phyloP scores from a whole-genome alignment of 495 filamentous ascomycete genomes.

The Staphylotrichum longicolle region DNA sequence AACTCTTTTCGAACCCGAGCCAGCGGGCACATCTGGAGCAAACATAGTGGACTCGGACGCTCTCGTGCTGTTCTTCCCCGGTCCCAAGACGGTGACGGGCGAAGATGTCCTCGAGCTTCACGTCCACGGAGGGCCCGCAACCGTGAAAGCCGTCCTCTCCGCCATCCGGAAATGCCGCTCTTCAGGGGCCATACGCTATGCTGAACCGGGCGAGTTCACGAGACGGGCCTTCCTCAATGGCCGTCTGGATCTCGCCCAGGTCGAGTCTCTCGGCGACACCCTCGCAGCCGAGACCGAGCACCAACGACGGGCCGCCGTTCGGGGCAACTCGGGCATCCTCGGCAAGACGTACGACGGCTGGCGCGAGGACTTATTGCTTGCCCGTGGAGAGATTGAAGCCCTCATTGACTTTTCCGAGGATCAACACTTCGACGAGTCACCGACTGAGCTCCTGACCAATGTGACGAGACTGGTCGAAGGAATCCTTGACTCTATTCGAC shows the following conservation, averaged over 20 bases:
- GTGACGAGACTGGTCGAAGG: slow-evolving; percentile 61
- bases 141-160: slow-evolving; percentile 76
- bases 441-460: slow-evolving; percentile 63
- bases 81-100: slow-evolving; percentile 80
- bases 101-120: slow-evolving; percentile 92
- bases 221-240: slow-evolving; percentile 86
- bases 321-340: slow-evolving; percentile 66
- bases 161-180: slow-evolving; percentile 59
- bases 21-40: slow-evolving; percentile 26
- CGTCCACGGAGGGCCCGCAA: slow-evolving; percentile 87
- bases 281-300: slow-evolving; percentile 89
- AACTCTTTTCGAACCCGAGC: slow-evolving; percentile 65
- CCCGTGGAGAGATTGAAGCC: slow-evolving; percentile 88
- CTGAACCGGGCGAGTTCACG: slow-evolving; percentile 95
- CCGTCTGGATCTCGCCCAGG: slow-evolving; percentile 83
- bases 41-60: slow-evolving; percentile 76
- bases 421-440: slow-evolving; percentile 92
- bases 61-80: slow-evolving; percentile 83
- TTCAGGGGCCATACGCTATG: slow-evolving; percentile 63
- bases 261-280: slow-evolving; percentile 85
- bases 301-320: slow-evolving; percentile 81
- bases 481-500: slow-evolving; percentile 59
- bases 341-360: slow-evolving; percentile 81
- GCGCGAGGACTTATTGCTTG: slow-evolving; percentile 73
- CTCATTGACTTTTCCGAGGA: slow-evolving; percentile 97